Evolutionary conservation across 2,329 filamentous ascomycete genomes (phyloP).

Genomic region (Venturia oleaginea): DNA sequence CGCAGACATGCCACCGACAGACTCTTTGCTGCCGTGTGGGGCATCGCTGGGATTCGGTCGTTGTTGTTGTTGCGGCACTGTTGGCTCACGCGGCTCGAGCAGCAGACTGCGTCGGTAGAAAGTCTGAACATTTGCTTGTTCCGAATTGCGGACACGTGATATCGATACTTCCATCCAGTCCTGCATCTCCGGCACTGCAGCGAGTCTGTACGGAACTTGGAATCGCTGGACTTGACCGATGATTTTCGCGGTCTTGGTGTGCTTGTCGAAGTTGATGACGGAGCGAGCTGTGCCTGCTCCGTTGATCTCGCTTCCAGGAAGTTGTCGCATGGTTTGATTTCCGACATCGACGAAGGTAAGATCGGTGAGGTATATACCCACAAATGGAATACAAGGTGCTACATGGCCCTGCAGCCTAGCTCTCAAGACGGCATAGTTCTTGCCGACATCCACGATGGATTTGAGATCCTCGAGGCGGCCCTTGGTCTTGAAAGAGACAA

Average conservation of each 20-base stretch:
- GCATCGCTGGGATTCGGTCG: not conserved
- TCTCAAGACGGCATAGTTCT: conserved; percentile 83
- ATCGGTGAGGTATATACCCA: conserved; percentile 94
- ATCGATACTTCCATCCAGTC: conserved; percentile 86
- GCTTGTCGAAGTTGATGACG: conserved; percentile 97
- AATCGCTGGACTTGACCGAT: conserved; percentile 94
- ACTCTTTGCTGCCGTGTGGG: conserved; percentile 9
- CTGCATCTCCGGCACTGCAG: conserved; percentile 78
- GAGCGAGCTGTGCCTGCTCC: conserved; percentile 48
- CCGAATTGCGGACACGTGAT: conserved; percentile 53
- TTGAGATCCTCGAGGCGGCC: conserved; percentile 69
- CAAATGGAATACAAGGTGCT: conserved; percentile 86
- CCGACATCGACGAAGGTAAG: conserved; percentile 93
- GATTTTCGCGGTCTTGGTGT: conserved; percentile 87
- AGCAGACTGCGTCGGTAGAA: conserved; percentile 78
- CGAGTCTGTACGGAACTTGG: conserved; percentile 82
- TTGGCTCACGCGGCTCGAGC: conserved; percentile 59
- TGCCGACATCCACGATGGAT: conserved; percentile 76
- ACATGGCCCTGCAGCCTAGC: conserved; percentile 76
- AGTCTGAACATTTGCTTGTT: conserved; percentile 53
- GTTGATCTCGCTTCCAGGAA: conserved; percentile 51
- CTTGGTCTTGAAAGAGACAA: conserved; percentile 75
- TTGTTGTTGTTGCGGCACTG: not conserved
- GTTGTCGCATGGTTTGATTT: conserved; percentile 74
- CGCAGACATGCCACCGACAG: conserved; percentile 3